Evolutionary conservation across 495 filamentous ascomycete genomes (phyloP).

Genomic region (Cudoniella acicularis): DNA sequence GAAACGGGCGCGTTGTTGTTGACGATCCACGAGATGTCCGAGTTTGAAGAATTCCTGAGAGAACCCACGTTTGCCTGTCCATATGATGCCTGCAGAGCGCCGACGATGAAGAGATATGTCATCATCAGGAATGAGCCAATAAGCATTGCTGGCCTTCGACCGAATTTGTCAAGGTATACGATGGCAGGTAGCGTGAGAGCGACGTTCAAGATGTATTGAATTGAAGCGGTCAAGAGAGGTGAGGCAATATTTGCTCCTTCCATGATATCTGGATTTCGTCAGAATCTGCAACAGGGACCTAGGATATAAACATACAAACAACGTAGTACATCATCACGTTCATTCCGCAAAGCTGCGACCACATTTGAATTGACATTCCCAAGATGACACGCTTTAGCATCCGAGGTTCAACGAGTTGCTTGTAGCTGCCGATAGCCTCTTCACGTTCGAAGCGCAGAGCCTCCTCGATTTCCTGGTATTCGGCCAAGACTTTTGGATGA

Average conservation of each 20-base stretch:
- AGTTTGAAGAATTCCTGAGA: conserved; percentile 33
- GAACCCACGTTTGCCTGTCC: conserved; percentile 46
- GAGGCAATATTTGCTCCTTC: conserved; percentile 59
- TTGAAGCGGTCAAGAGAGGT: conserved; percentile 64
- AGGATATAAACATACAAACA: conserved; percentile 14
- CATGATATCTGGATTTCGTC: conserved; percentile 67
- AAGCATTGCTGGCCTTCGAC: conserved; percentile 49
- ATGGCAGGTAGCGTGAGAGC: conserved; percentile 59
- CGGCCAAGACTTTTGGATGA: conserved; percentile 58
- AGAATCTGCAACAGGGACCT: conserved; percentile 46
- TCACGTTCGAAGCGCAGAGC: conserved; percentile 60
- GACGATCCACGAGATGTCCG: conserved; percentile 56
- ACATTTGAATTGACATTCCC: conserved; percentile 73
- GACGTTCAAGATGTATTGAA: conserved; percentile 79
- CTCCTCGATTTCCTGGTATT: conserved; percentile 66
- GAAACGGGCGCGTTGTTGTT: conserved; percentile 42
- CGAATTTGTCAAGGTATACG: conserved; percentile 50
- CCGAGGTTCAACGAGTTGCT: conserved; percentile 52
- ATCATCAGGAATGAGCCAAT: conserved; percentile 48
- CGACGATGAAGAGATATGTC: conserved; percentile 52
- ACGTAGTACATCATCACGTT: conserved; percentile 62
- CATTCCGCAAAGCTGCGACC: conserved; percentile 70
- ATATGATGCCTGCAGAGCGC: conserved; percentile 54
- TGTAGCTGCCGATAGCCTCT: conserved; percentile 51
- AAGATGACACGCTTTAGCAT: conserved; percentile 67